Evolutionary conservation across 169 alveolate species (phyloP).

Genomic region (Plasmodium vivax): DNA sequence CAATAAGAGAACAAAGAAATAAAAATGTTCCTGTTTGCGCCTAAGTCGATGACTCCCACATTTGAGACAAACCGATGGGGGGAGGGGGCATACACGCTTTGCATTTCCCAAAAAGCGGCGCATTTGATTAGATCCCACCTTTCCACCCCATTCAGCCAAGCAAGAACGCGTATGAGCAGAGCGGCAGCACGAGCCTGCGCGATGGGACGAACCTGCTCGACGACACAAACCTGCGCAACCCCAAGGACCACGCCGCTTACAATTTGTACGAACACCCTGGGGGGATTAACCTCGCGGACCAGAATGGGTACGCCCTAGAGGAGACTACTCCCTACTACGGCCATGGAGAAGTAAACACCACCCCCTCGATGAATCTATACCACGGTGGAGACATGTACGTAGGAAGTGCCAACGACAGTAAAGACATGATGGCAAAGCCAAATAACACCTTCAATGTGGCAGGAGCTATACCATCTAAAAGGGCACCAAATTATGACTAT

Average conservation of each 20-base stretch:
- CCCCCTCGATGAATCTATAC: slow-evolving; percentile 24
- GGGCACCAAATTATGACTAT: slow-evolving; percentile 28
- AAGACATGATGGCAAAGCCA: slow-evolving; percentile 2
- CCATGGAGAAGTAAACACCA: slow-evolving; percentile 34
- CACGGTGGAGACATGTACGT: slow-evolving; percentile 5
- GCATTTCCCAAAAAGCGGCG: not conserved
- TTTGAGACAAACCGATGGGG: not conserved
- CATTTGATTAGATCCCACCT: not conserved
- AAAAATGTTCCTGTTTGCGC: not conserved
- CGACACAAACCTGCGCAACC: slow-evolving; percentile 11
- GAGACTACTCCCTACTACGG: slow-evolving; percentile 1
- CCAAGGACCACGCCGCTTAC: slow-evolving; percentile 9
- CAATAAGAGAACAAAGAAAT: not conserved
- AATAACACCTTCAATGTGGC: slow-evolving; percentile 17
- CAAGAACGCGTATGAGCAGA: not conserved
- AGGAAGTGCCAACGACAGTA: slow-evolving; percentile 11
- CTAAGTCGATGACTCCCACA: not conserved
- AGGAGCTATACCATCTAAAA: slow-evolving; percentile 5
- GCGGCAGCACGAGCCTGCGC: slow-evolving; percentile 2
- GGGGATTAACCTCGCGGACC: slow-evolving; percentile 2
- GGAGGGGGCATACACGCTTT: not conserved
- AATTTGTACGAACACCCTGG: slow-evolving; percentile 18
- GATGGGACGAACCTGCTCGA: no score
- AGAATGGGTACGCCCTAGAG: not conserved
- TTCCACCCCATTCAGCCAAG: slow-evolving; percentile 6